Conservation (phyloP, 202 grass and related monocot genomes). For the Panicum hallii region DNA sequence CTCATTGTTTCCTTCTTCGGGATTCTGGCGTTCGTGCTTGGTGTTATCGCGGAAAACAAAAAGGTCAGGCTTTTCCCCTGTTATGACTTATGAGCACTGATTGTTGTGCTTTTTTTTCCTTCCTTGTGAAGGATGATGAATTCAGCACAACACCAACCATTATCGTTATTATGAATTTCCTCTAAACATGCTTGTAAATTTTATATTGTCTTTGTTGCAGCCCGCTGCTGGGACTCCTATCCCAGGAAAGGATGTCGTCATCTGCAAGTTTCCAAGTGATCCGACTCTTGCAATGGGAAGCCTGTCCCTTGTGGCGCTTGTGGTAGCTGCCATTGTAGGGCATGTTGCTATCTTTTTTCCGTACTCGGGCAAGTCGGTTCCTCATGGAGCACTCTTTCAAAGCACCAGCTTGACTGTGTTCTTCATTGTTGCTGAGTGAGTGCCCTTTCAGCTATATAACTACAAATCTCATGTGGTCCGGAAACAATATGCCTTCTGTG, state of each 20-base stretch:
- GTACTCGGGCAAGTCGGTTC: constrained; percentile 70
- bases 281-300: constrained; percentile 68
- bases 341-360: constrained; percentile 57
- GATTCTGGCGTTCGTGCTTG: constrained; percentile 63
- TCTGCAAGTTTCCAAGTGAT: constrained; percentile 84
- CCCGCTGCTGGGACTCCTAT: constrained; percentile 70
- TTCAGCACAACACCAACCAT: neutral
- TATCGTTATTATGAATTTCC: neutral
- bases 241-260: constrained; percentile 72
- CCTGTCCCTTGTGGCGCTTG: constrained; percentile 59
- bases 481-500: neutral
- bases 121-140: neutral
- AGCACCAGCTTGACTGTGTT: constrained; percentile 69
- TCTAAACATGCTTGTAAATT: neutral
- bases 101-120: neutral
- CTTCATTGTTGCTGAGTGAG: constrained; percentile 79
- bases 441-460: constrained; percentile 6
- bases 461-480: neutral
- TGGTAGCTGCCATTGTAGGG: constrained; percentile 52
- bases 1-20: constrained; percentile 68
- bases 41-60: constrained; percentile 81
- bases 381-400: constrained; percentile 56
- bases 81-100: constrained; percentile 18
- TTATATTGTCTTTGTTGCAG: constrained; percentile 44
- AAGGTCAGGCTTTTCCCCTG: constrained; percentile 48